Evolutionary conservation across 2,329 filamentous ascomycete species (phyloP).

Genomic region (Neurospora crassa): DNA sequence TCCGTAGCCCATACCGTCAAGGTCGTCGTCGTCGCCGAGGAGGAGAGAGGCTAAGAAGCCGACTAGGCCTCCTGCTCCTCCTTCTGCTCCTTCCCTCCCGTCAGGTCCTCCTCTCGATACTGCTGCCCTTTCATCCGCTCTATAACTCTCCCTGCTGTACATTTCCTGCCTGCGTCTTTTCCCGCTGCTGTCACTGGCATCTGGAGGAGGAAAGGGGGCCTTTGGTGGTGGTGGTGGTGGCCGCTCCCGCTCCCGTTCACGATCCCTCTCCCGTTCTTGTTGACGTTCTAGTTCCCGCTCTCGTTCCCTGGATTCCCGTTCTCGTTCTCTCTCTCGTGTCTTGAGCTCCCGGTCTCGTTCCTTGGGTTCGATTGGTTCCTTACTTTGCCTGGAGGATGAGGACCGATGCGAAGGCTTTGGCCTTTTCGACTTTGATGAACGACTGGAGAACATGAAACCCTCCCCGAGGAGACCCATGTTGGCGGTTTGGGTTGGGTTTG

Average conservation of each 20-base stretch:
- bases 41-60: not conserved
- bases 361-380: conserved; percentile 9
- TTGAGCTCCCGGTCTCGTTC: not conserved
- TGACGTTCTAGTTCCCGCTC: not conserved
- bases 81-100: conserved; percentile 3
- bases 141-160: not conserved
- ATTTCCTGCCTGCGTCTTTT: not conserved
- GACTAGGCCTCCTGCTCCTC: conserved; percentile 24
- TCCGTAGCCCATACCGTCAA: not conserved
- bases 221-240: not conserved
- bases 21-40: not conserved
- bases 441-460: not conserved
- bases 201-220: not conserved
- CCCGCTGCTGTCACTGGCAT: not conserved
- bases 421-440: not conserved
- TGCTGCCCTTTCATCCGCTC: not conserved
- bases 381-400: not conserved
- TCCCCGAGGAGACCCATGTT: not conserved
- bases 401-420: not conserved
- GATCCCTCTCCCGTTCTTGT: not conserved
- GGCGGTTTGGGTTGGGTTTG: not conserved
- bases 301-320: not conserved
- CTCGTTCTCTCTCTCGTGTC: not conserved
- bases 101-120: not conserved
- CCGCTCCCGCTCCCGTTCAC: not conserved